These are phyloP conservation scores for Protomyces inundatus DNA, from an alignment of 1,139 yeast species.

Conservation along the genomic window DNA sequence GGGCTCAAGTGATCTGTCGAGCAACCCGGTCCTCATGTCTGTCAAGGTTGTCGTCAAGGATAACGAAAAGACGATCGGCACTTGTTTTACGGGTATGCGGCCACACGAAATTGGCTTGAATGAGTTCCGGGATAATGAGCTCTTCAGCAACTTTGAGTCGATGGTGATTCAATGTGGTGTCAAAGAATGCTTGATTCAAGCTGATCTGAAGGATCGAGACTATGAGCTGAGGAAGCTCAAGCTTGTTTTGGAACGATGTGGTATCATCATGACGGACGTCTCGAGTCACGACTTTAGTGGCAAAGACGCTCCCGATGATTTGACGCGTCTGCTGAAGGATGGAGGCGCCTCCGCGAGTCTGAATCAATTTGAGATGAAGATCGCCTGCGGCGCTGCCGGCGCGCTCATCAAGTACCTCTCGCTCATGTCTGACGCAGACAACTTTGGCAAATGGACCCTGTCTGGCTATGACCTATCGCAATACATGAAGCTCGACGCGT, in stretches of 20 bases:
- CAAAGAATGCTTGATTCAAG: constrained; percentile 69
- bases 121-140: constrained; percentile 82
- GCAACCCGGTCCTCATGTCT: constrained; percentile 69
- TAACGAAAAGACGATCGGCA: constrained; percentile 58
- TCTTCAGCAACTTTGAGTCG: constrained; percentile 79
- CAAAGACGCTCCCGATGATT: constrained; percentile 67
- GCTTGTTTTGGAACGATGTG: constrained; percentile 65
- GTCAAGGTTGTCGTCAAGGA: constrained; percentile 48
- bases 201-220: constrained; percentile 41
- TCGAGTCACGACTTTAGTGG: constrained; percentile 53
- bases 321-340: constrained; percentile 56
- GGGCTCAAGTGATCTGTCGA: constrained; percentile 48
- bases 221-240: constrained; percentile 43
- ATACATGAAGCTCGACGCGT: constrained; percentile 82
- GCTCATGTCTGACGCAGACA: constrained; percentile 47
- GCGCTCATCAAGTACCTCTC: constrained; percentile 59
- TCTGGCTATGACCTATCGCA: constrained; percentile 64
- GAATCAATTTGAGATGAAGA: constrained; percentile 49
- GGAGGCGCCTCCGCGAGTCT: constrained; percentile 52
- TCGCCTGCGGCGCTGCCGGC: constrained; percentile 51
- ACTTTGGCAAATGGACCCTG: constrained; percentile 50
- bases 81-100: constrained; percentile 73
- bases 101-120: constrained; percentile 60
- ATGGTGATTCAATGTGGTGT: constrained; percentile 81
- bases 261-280: constrained; percentile 60